Base-by-base conservation (phyloP, 306 rosid species). In the Mimosa pudica region DNA sequence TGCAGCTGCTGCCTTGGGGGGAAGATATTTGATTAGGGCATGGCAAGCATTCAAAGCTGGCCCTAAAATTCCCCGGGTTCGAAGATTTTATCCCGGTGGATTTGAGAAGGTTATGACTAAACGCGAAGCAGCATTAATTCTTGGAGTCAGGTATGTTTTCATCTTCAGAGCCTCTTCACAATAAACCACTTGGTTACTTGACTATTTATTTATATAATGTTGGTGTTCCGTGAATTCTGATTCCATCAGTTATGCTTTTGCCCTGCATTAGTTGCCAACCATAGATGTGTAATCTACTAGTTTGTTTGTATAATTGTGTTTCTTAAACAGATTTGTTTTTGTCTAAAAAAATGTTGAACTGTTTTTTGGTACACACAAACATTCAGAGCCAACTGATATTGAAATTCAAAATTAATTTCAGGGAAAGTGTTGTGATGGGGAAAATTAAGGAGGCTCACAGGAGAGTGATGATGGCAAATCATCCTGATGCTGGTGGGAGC, bases 401-500 rank as follows among this genome's bases (percentile, higher is more conserved):
- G 64, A 62, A 46, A 41, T 7, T 36, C 8, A 18, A 18, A 71
- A 5, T 33, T 42, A 13, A 36, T 51, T 16, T 51, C 76, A 82
- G 85, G 36, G 85, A 82, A 41, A 66, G 48, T 2, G 38, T 38
- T 30, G 60, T 73, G 30, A 52, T 73, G 48, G 85, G 78, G 75
- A 82, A 82, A 76, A 77, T 77, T 71, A 77, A 55, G 64, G 85
- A 77, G 63, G 85, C 85, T 77, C 79, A 82, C 48, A 77, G 65
- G 79, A 82, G 79, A 78, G 79, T 77, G 68, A 82, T 82, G 85
- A 67, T 77, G 82, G 85, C 85, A 57, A 82, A 82, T 78, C 85
- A 82, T 75, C 85, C 85, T 0, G 85, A 82, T 72, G 82, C 85
- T 18, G 85, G 85, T 20, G 85, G 85, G 46, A 82, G 85, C 79